Base-by-base conservation (phyloP, 257 asterid genomes). In the Rubia yunnanensis region DNA sequence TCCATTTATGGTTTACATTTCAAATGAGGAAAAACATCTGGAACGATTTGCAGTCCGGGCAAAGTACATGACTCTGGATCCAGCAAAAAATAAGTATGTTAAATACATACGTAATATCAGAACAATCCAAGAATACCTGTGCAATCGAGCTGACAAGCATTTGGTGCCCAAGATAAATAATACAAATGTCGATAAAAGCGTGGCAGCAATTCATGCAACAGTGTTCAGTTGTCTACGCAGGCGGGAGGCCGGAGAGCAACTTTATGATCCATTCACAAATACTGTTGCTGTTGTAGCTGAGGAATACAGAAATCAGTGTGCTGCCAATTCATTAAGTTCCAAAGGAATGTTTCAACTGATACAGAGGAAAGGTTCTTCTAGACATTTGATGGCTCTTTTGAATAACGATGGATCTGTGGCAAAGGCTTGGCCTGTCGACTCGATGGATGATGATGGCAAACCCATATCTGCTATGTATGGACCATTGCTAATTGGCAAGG, bases 21-120 rank as follows among this genome's bases (percentile, higher is more conserved):
- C 97, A 41, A 90, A 80, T 68, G 99, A 94, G 77, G 97, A 86
- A 78, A 94, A 94, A 66, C 99, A 94, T 79, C 71, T 94, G 81
- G 99, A 94, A 74, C 76, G 99, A 64, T 94, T 94, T 65, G 99
- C 99, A 26, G 99, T 94, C 67, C 99, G 99, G 56, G 99, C 98
- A 28, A 94, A 94, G 82, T 94, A 94, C 80, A 94, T 94, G 99
- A 90, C 99, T 1, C 56, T 94, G 44, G 99, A 94, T 80, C 99
- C 99, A 31, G 97, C 99, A 39, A 88, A 81, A 72, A 94, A 94
- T 79, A 90, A 88, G 84, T 94, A 94, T 64, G 98, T 94, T 20
- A 94, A 94, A 76, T 94, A 94, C 46, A 94, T 94, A 38, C 79
- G 94, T 1, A 94, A 94, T 73, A 94, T 94, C 74, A 78, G 99